These are phyloP conservation scores for Physcomitrellopsis africana DNA, from an alignment of 225 moss, liverwort and hornwort species.

Conservation along the genomic window DNA sequence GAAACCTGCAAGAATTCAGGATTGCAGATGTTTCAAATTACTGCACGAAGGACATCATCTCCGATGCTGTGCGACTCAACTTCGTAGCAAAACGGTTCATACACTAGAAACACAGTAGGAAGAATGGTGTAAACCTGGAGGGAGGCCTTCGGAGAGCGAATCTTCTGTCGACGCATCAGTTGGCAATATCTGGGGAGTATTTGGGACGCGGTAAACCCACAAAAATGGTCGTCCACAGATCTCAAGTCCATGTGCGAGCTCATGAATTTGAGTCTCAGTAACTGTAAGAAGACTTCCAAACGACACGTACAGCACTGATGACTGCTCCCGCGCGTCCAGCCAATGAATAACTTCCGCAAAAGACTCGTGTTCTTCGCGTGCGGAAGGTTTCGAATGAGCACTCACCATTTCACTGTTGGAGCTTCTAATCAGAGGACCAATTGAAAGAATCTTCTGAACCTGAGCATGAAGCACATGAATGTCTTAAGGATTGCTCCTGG, in stretches of 20 bases:
- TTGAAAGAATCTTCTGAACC: constrained; percentile 29
- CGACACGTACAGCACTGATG: constrained; percentile 49
- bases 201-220: constrained; percentile 52
- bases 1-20: constrained; percentile 30
- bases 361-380: background rate
- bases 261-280: constrained; percentile 35
- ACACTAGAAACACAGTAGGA: background rate
- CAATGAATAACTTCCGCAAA: constrained; percentile 39
- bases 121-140: constrained; percentile 29
- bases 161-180: constrained; percentile 1
- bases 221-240: constrained; percentile 32
- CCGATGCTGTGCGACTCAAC: background rate
- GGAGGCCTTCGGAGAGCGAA: constrained; percentile 26
- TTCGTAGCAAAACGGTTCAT: no score
- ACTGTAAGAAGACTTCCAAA: constrained; percentile 46
- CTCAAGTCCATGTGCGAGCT: constrained; percentile 52
- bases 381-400: background rate
- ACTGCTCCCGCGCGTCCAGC: constrained; percentile 39
- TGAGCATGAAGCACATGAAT: background rate
- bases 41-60: background rate
- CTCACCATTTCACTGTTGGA: background rate
- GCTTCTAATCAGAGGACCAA: constrained; percentile 47
- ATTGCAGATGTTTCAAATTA: background rate
- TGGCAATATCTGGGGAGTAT: constrained; percentile 42
- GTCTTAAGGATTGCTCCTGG: no score